phyloP scores from a whole-genome alignment of 306 rosid genomes.

The Citrullus amarus region DNA sequence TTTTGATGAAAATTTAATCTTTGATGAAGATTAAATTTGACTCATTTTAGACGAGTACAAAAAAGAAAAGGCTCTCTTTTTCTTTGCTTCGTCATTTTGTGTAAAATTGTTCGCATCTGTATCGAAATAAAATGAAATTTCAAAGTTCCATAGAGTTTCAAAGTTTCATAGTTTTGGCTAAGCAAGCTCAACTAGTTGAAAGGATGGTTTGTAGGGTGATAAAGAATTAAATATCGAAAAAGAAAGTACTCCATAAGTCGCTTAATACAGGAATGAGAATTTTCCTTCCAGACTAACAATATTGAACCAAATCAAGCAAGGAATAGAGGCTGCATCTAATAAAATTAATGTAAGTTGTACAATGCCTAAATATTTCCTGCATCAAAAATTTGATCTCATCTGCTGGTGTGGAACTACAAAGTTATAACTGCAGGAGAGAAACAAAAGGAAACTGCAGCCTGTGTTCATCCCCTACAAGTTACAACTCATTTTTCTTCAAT shows the following conservation, averaged over 20 bases:
- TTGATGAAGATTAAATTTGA: background rate
- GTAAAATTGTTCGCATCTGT: background rate
- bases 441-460: conserved; percentile 5
- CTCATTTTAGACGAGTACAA: background rate
- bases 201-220: no score
- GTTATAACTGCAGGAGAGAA: background rate
- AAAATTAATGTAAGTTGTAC: background rate
- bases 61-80: background rate
- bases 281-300: background rate
- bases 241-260: background rate
- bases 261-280: no score
- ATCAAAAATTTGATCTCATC: background rate
- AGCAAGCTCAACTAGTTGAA: no score
- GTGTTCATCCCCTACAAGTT: background rate
- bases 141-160: background rate
- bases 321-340: background rate
- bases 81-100: background rate
- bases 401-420: background rate
- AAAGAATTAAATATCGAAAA: background rate
- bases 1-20: background rate
- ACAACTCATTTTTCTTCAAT: background rate
- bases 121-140: background rate
- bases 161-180: no score
- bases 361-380: background rate
- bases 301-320: background rate